A percentile compares a stretch with the other conserved stretches of the same genome.
phyloP scores from a whole-genome alignment of 345 rosid species.

The Dovyalis caffra region DNA sequence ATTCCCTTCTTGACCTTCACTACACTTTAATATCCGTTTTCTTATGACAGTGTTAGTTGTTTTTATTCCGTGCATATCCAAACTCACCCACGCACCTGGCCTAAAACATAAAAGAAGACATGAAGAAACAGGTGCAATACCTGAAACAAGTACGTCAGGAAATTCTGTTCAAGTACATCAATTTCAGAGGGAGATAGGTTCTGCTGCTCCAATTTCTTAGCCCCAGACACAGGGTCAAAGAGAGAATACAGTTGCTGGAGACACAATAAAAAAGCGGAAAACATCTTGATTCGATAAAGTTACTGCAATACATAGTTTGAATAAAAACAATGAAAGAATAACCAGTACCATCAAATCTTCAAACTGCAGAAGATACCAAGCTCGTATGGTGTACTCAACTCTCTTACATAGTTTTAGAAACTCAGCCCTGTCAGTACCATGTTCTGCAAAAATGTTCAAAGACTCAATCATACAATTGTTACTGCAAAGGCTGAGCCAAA shows the following conservation, averaged over 20 bases:
- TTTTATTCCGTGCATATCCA: slow-evolving; percentile 1
- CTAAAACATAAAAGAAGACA: neutral
- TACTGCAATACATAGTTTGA: slow-evolving; percentile 8
- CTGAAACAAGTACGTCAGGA: slow-evolving; percentile 81
- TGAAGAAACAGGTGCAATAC: slow-evolving; percentile 27
- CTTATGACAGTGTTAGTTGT: neutral
- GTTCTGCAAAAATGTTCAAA: slow-evolving; percentile 46
- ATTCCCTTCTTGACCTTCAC: neutral
- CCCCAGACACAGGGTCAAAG: slow-evolving; percentile 81
- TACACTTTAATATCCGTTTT: no score
- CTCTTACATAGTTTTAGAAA: slow-evolving; percentile 89
- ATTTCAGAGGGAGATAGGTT: slow-evolving; percentile 59
- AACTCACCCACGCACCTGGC: neutral
- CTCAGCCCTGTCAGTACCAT: slow-evolving; percentile 63
- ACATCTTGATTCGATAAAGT: slow-evolving; percentile 16
- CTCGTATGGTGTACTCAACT: slow-evolving; percentile 90
- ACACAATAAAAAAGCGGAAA: slow-evolving; percentile 7
- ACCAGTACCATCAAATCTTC: slow-evolving; percentile 84
- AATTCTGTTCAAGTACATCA: slow-evolving; percentile 85
- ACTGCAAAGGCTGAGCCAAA: neutral
- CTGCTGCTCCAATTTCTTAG: slow-evolving; percentile 76
- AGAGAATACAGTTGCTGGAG: slow-evolving; percentile 89
- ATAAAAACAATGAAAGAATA: neutral
- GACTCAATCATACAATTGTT: neutral
- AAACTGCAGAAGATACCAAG: slow-evolving; percentile 93